Base-by-base conservation (phyloP, 176 grass and related monocot species). In the Musa acuminata region DNA sequence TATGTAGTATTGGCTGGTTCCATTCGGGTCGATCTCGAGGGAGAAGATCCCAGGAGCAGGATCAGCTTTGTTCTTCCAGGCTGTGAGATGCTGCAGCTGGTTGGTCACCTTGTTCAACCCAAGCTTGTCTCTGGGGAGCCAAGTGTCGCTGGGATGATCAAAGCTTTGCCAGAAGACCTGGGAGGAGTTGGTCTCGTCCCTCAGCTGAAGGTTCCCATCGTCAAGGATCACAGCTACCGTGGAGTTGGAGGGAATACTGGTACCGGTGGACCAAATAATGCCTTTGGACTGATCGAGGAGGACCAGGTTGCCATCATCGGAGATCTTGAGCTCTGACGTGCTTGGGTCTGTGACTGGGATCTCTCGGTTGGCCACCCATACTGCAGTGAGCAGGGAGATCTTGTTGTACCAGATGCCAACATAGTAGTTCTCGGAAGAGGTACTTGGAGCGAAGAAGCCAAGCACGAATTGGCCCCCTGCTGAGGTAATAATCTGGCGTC, bases 391-490 rank as follows among this genome's bases (percentile, higher is more conserved):
- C 71, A 6, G 0, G 1, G 57, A 80, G 81, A 89, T 85, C 25
- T 26, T 26, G 82, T 75, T 96, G 78, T 96, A 96, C 92, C 92
- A 96, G 86, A 96, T 96, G 49, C 81, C 82, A 72, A 96, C 87
- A 82, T 96, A 96, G 82, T 84, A 96, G 43, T 72, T 66, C 25
- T 26, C 1, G 72, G 63, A 55, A 72, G 63, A 59, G 72, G 76
- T 84, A 71, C 75, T 77, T 77, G 73, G 76, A 2, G 35, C 0
- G 89, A 84, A 84, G 86, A 96, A 96, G 13, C 50, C 19, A 16
- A 87, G 43, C 12, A 84, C 81, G 60, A 84, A 76, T 50, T 87
- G 83, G 9, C 81, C 85, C 3, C 55, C 8, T 6, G 55, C 13
- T 0, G 55, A 59, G 55, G 55, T 59, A 19, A 59, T 59, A 12